Base-by-base conservation (phyloP, 164 flowering plant genomes). In the Kalanchoe fedtschenkoi region DNA sequence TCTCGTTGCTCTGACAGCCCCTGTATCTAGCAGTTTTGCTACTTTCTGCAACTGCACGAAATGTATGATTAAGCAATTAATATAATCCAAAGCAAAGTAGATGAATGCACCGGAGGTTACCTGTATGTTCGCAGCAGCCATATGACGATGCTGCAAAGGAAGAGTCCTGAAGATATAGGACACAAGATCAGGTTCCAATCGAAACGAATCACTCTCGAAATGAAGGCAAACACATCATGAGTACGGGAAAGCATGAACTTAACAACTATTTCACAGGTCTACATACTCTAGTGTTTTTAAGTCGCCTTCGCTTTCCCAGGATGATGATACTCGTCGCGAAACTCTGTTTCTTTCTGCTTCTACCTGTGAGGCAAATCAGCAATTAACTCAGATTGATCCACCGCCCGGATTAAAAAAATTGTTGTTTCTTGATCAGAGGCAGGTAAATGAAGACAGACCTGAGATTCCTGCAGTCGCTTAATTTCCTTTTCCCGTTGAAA, bases 271-370 rank as follows among this genome's bases (percentile, higher is more conserved):
- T 58, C 10, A 29, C 38, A 58, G 33, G 56, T 61, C 6, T 28
- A 72, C 97, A 73, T 91, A 95, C 99, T 89, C 96, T 11, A 95
- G 93, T 39, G 86, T 74, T 81, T 81, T 93, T 66, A 93, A 72
- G 74, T 95, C 99, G 57, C 81, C 58, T 34, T 95, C 99, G 63
- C 88, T 97, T 66, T 91, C 97, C 99, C 99, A 91, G 61, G 88
- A 71, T 34, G 96, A 61, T 47, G 97, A 85, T 34, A 81, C 72
- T 17, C 93, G 87, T 24, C 96, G 96, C 35, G 92, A 72, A 64
- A 72, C 77, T 71, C 81, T 88, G 67, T 73, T 83, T 73, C 86
- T 82, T 78, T 95, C 99, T 56, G 80, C 90, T 78, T 95, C 99
- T 41, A 74, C 80, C 99, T 95, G 82, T 65, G 74, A 69, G 35